Percentiles rank a stretch among this genome's conserved stretches.
Evolutionary conservation across 306 rosid genomes (phyloP).

Genomic region (Urtica urens): DNA sequence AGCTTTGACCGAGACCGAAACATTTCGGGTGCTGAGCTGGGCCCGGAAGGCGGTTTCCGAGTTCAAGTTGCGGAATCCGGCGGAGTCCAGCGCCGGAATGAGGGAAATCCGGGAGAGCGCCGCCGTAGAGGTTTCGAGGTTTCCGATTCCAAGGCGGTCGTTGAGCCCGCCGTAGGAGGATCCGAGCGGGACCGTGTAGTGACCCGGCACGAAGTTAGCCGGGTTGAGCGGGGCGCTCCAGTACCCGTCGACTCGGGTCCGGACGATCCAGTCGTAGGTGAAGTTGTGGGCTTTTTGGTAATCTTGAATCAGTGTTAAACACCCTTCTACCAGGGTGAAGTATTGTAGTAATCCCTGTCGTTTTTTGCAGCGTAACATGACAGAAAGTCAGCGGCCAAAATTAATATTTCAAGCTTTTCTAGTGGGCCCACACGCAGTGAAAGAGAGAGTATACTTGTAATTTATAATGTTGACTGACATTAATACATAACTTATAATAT

Average conservation of each 20-base stretch:
- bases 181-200: conserved; percentile 68
- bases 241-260: conserved; percentile 80
- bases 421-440: no score
- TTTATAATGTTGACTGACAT: no score
- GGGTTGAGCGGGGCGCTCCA: conserved; percentile 68
- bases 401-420: no score
- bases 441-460: no score
- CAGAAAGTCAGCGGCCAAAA: no score
- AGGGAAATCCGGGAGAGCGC: conserved; percentile 69
- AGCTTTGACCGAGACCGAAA: conserved; percentile 19
- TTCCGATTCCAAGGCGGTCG: conserved; percentile 79
- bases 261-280: conserved; percentile 71
- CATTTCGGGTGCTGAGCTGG: conserved; percentile 45
- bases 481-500: no score
- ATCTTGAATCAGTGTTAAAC: conserved; percentile 43
- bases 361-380: no score
- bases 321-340: conserved; percentile 74
- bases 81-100: conserved; percentile 45
- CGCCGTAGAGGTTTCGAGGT: conserved; percentile 41
- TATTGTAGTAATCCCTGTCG: conserved; percentile 86
- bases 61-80: conserved; percentile 39
- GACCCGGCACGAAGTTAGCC: conserved; percentile 31
- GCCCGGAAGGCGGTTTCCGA: conserved; percentile 76
- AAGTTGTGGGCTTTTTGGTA: conserved; percentile 39
- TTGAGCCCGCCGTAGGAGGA: conserved; percentile 76